A percentile compares a stretch with the other conserved stretches of the same genome.
These are phyloP conservation scores for Calocera cornea DNA, from an alignment of 768 basidiomycete species.

Conservation along the genomic window DNA sequence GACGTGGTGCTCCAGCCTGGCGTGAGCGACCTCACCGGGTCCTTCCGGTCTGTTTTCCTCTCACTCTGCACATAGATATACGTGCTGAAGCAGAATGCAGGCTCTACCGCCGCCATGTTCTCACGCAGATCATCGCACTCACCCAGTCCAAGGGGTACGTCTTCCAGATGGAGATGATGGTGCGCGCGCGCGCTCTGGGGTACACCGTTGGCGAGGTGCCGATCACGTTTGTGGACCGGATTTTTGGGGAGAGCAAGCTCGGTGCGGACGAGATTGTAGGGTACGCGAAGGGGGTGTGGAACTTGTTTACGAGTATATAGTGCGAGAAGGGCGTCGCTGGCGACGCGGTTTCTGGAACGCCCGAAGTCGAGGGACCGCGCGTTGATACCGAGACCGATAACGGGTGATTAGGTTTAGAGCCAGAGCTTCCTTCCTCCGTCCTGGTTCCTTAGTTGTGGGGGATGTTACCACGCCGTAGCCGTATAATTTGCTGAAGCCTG, in stretches of 20 bases:
- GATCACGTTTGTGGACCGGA: constrained; percentile 87
- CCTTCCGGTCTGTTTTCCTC: constrained; percentile 51
- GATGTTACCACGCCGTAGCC: no score
- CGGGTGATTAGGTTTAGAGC: no score
- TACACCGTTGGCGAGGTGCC: constrained; percentile 84
- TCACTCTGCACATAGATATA: neutral
- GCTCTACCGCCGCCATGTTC: constrained; percentile 60
- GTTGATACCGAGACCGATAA: no score
- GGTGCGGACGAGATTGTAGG: constrained; percentile 77
- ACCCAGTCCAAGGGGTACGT: constrained; percentile 85
- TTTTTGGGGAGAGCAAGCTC: constrained; percentile 87
- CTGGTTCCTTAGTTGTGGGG: no score
- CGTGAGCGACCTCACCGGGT: constrained; percentile 81
- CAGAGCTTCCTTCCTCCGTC: no score
- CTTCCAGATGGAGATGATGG: constrained; percentile 99
- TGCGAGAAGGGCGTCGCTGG: neutral
- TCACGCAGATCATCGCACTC: constrained; percentile 70
- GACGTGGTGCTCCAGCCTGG: constrained; percentile 73
- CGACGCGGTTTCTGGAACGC: neutral
- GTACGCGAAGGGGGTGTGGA: constrained; percentile 76
- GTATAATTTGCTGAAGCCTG: no score
- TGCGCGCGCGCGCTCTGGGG: constrained; percentile 67
- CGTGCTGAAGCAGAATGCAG: constrained; percentile 25
- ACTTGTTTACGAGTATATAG: constrained; percentile 59
- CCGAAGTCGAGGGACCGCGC: neutral